phyloP scores from a whole-genome alignment of 2,329 filamentous ascomycete genomes.

The Aureobasidium sp. region DNA sequence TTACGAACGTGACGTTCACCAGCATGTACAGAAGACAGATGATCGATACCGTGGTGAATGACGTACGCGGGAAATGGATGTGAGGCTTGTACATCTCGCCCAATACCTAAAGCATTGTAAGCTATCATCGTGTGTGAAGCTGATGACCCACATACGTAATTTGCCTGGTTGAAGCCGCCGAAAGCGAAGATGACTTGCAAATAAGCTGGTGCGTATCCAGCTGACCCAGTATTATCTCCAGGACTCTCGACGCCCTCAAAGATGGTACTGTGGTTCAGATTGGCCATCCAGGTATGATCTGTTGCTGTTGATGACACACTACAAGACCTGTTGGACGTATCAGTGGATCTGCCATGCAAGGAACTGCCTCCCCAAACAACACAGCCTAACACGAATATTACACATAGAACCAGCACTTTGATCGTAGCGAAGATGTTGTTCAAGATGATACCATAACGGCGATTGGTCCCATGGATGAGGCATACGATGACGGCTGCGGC shows the following conservation, averaged over 20 bases:
- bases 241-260: not conserved
- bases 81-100: not conserved
- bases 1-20: not conserved
- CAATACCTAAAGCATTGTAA: not conserved
- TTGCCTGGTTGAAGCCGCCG: not conserved
- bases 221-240: not conserved
- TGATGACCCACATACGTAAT: not conserved
- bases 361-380: not conserved
- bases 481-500: not conserved
- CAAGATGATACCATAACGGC: not conserved
- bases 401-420: not conserved
- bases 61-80: not conserved
- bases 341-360: not conserved
- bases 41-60: not conserved
- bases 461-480: not conserved
- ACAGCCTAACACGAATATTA: not conserved
- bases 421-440: not conserved
- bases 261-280: not conserved
- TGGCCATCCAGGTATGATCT: not conserved
- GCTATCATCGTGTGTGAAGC: not conserved
- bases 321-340: not conserved
- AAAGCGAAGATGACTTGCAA: not conserved
- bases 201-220: not conserved
- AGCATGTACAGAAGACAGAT: not conserved
- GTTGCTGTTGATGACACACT: too few species aligned